phyloP scores from a whole-genome alignment of 2,329 filamentous ascomycete genomes.

The Fusarium ramigenum region DNA sequence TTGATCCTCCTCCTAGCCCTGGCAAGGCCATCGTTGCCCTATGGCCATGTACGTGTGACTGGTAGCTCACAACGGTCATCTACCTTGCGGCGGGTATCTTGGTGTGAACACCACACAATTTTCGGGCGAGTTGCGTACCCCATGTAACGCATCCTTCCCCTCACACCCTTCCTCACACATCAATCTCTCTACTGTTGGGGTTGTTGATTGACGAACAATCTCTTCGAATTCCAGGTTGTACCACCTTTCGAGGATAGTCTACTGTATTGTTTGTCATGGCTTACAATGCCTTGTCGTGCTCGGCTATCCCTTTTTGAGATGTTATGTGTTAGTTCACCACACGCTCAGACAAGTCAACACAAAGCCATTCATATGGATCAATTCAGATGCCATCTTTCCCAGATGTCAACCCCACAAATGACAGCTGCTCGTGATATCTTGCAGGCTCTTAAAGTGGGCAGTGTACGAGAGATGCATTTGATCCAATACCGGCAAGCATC shows the following conservation, averaged over 20 bases:
- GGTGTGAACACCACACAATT: conserved; percentile 27
- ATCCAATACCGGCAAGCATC: conserved; percentile 4
- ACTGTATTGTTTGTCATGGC: conserved; percentile 26
- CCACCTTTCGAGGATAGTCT: background rate
- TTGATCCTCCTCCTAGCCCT: background rate
- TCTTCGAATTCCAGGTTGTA: conserved; percentile 4
- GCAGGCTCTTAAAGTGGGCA: conserved; percentile 19
- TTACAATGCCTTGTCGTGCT: conserved; percentile 9
- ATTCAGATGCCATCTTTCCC: conserved; percentile 17
- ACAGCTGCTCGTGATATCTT: conserved; percentile 36
- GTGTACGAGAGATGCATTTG: conserved; percentile 13
- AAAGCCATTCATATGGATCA: conserved; percentile 14
- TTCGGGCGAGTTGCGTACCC: conserved; percentile 22
- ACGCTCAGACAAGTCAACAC: background rate
- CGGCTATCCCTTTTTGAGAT: conserved; percentile 1
- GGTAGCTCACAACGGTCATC: conserved; percentile 12
- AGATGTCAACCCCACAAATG: conserved; percentile 27
- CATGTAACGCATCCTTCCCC: conserved; percentile 29
- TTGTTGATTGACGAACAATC: conserved; percentile 3
- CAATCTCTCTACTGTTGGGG: background rate
- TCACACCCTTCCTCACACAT: conserved; percentile 11
- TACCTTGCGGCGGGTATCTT: conserved; percentile 19
- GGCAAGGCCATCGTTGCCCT: background rate
- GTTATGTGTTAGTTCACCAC: conserved; percentile 1
- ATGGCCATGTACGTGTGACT: conserved; percentile 16